Evolutionary conservation across 345 rosid species (phyloP), one percentile per base, ranked within the genome.

Genomic region (Eucalyptus erythrocorys): DNA sequence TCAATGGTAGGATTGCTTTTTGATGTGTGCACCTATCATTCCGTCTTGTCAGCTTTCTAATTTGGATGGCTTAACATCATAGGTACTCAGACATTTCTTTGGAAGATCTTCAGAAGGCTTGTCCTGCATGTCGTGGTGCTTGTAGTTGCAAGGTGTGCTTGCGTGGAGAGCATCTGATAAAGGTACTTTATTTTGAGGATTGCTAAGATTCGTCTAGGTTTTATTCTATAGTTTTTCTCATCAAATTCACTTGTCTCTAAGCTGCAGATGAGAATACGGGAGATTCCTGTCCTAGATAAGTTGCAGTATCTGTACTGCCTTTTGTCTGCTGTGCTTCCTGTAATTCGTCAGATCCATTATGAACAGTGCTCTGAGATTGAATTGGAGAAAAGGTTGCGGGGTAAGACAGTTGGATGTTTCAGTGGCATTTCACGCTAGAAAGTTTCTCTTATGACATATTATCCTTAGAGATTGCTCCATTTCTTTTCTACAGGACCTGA

Each of bases 71-170:
- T 85, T 84, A 61, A n/a, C 87, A 90, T 85, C 68, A 14, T 90
- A 97, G 99, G 96, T 96, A 95, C 92, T 92, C 94, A 4, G 91
- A 94, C 68, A 92, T 94, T 90, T 91, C 97, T 47, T 76, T 89
- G 89, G 99, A 95, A 91, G 99, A 98, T 92, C 91, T 95, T 49
- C 97, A 94, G 94, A 95, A 95, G 94, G 91, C 90, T 84, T 98
- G 99, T 91, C 99, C 99, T 91, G 99, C 94, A 40, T 98, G 99
- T 91, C 96, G 97, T 84, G 99, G 99, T 87, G 91, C 93, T 89
- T 98, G 99, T 93, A 92, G 92, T 92, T 98, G 99, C 93, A 95
- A 95, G 94, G 92, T 91, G 48, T 98, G 99, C 93, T 87, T 97
- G 87, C 97, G 97, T 87, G 93, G 95, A 34, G 99, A 95, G 93